phyloP scores from a whole-genome alignment of 1,284 basidiomycete species.

The Cystobasidium slooffiae region DNA sequence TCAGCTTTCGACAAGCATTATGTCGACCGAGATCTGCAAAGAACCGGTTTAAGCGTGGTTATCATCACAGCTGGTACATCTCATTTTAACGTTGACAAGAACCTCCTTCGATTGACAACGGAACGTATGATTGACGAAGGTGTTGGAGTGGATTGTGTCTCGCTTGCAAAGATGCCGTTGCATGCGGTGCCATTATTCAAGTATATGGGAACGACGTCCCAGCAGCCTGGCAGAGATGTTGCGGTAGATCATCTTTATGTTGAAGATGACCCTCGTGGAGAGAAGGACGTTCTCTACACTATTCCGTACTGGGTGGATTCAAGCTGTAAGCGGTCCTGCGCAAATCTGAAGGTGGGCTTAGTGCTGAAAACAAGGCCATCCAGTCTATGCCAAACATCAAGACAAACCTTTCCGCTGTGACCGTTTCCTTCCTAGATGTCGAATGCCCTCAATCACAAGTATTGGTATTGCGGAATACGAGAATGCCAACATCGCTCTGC shows the following conservation, averaged over 20 bases:
- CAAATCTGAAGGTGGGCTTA: background rate
- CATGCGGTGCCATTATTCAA: constrained; percentile 84
- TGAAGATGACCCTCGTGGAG: background rate
- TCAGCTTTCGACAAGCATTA: constrained; percentile 95
- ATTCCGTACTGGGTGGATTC: constrained; percentile 45
- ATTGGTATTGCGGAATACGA: constrained; percentile 82
- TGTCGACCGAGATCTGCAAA: constrained; percentile 88
- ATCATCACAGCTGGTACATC: constrained; percentile 87
- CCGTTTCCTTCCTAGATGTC: constrained; percentile 85
- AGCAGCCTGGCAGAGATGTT: background rate
- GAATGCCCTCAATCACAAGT: constrained; percentile 95
- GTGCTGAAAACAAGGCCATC: background rate
- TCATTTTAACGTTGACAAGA: constrained; percentile 89
- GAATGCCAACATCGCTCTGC: constrained; percentile 81
- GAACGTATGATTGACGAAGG: constrained; percentile 96
- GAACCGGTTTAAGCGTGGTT: constrained; percentile 85
- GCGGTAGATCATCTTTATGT: constrained; percentile 18
- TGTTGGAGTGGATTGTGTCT: constrained; percentile 84
- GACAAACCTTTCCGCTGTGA: constrained; percentile 84
- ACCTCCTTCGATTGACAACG: constrained; percentile 86
- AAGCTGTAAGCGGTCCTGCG: constrained; percentile 25
- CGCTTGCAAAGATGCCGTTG: constrained; percentile 87
- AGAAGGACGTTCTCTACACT: constrained; percentile 22
- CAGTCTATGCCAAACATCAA: constrained; percentile 64
- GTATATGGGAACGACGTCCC: constrained; percentile 59